Conservation (phyloP, 1,284 basidiomycete genomes). For the Apiotrichum mycotoxinovorans region DNA sequence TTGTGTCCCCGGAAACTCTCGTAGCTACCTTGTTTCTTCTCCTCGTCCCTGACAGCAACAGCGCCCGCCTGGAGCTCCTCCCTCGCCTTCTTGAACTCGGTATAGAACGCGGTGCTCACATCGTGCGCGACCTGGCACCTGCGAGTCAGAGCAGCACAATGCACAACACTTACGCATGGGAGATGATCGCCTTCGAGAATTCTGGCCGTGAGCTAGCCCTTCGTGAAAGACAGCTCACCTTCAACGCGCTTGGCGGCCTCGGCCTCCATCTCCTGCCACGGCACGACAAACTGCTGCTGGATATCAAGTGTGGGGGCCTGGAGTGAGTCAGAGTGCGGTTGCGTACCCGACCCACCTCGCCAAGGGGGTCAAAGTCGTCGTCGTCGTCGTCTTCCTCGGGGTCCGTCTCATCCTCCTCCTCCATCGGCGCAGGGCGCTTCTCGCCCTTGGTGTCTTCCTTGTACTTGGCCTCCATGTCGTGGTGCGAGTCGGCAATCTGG, state of each 20-base stretch:
- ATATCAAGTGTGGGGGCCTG: background rate
- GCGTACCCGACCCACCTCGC: constrained; percentile 9
- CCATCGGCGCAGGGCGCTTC: background rate
- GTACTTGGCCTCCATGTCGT: no score
- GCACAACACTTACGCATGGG: background rate
- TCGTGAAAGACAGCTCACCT: constrained; percentile 16
- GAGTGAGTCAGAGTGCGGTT: background rate
- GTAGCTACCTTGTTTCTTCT: constrained; percentile 31
- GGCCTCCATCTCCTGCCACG: constrained; percentile 31
- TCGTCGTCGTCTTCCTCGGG: background rate
- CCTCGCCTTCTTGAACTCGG: constrained; percentile 10
- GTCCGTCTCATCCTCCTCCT: background rate
- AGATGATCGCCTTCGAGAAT: background rate
- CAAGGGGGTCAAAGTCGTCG: constrained; percentile 20
- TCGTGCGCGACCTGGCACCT: constrained; percentile 14
- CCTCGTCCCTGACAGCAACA: constrained; percentile 24
- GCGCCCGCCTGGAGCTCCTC: constrained; percentile 24
- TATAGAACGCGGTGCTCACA: constrained; percentile 21
- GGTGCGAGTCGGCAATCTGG: no score
- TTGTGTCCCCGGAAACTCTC: background rate
- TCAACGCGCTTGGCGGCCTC: constrained; percentile 22
- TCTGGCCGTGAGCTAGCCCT: background rate
- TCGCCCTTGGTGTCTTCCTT: no score
- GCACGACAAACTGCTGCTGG: constrained; percentile 20
- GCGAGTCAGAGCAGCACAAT: background rate